Conservation (phyloP, 305 asterid genomes). For the Solanum hybrid region DNA sequence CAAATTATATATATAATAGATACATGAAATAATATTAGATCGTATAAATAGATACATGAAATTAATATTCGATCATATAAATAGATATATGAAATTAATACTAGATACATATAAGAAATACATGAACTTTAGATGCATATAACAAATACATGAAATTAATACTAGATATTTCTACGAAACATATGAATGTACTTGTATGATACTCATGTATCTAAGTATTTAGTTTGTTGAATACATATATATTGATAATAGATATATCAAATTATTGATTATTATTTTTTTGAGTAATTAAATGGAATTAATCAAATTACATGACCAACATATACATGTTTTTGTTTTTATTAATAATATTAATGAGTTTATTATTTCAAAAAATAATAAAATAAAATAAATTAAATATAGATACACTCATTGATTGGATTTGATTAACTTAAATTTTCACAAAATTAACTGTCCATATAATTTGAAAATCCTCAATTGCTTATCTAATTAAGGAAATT, state of each 20-base stretch:
- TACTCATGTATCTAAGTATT: not conserved
- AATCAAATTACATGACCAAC: no score
- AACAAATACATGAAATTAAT: not conserved
- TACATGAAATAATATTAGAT: not conserved
- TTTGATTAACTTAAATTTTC: not conserved
- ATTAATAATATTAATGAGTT: no score
- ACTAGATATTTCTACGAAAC: no score
- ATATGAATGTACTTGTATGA: not conserved
- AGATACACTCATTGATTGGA: not conserved
- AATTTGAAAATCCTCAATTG: not conserved
- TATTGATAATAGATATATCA: no score
- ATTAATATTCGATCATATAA: not conserved
- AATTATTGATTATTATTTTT: not conserved
- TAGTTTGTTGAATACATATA: no score
- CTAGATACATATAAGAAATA: not conserved
- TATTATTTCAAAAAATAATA: no score
- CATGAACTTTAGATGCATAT: not conserved
- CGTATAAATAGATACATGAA: no score
- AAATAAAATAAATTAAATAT: no score
- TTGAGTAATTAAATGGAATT: no score
- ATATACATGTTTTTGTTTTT: no score
- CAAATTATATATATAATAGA: no score
- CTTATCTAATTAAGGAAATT: not conserved
- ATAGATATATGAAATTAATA: not conserved
- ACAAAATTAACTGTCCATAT: not conserved